A percentile compares a stretch with the other conserved stretches of the same genome.
phyloP scores from a whole-genome alignment of 139 green algal species.

The Penium margaritaceum region DNA sequence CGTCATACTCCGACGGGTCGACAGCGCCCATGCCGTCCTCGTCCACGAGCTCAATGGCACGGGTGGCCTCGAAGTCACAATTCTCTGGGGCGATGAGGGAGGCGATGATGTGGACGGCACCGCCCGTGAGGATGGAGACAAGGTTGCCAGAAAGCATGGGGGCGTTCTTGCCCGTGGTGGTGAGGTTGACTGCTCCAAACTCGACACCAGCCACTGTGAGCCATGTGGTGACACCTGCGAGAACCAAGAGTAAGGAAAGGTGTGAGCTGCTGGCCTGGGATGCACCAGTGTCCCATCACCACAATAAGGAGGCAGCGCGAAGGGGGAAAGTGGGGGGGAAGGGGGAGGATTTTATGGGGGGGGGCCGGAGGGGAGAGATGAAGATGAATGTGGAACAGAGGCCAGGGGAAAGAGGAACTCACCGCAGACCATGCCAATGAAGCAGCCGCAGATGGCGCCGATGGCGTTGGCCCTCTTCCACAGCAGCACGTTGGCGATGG shows the following conservation, averaged over 20 bases:
- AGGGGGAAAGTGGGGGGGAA: too few relatives aligned
- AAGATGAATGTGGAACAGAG: not conserved
- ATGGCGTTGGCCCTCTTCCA: conserved; percentile 63
- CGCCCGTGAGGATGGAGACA: conserved; percentile 34
- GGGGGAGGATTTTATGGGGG: too few relatives aligned
- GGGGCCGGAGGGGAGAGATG: too few relatives aligned
- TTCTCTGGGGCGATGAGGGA: conserved; percentile 18
- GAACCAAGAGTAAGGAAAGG: too few relatives aligned
- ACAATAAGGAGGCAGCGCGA: too few relatives aligned
- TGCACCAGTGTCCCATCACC: too few relatives aligned
- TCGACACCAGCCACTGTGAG: conserved; percentile 13
- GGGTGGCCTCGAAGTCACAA: conserved; percentile 12
- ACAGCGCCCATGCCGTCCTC: not conserved
- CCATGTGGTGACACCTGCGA: conserved; percentile 22
- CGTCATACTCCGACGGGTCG: conserved; percentile 31
- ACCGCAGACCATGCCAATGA: conserved; percentile 26
- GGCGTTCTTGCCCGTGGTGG: conserved; percentile 22
- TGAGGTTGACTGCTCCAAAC: conserved; percentile 13
- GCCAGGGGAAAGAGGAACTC: not conserved
- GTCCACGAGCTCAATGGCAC: conserved; percentile 27
- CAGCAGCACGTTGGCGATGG: conserved; percentile 60
- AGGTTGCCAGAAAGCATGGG: conserved; percentile 38
- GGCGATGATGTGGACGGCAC: not conserved
- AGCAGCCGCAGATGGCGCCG: not conserved
- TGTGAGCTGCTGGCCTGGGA: too few relatives aligned